Percentiles rank a stretch among this genome's conserved stretches.
These are phyloP conservation scores for Plasmopara viticola DNA, from an alignment of 352 stramenopile species.

Conservation along the genomic window DNA sequence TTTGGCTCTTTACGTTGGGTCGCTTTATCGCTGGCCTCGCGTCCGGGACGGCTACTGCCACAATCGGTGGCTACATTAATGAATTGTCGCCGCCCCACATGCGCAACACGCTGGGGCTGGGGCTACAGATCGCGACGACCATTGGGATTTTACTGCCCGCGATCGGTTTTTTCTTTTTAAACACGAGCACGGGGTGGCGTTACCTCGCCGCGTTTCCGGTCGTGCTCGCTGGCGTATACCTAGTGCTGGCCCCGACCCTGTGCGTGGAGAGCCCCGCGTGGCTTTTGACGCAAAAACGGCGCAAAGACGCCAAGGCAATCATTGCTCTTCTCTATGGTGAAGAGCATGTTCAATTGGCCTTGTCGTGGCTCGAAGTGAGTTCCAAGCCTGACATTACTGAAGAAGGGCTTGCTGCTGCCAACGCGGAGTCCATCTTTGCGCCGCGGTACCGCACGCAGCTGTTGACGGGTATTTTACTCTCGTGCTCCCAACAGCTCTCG, in stretches of 20 bases:
- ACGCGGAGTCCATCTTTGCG: constrained; percentile 33
- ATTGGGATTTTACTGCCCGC: constrained; percentile 27
- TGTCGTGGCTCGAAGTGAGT: constrained; percentile 27
- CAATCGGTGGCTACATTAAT: constrained; percentile 1
- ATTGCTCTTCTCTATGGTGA: constrained; percentile 30
- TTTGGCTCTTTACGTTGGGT: not conserved
- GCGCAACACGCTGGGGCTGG: constrained; percentile 32
- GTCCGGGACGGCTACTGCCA: not conserved
- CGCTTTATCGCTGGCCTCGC: not conserved
- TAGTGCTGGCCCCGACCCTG: constrained; percentile 14
- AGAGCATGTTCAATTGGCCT: constrained; percentile 21
- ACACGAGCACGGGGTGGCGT: constrained; percentile 20
- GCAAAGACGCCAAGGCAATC: constrained; percentile 17
- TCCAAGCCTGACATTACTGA: constrained; percentile 3
- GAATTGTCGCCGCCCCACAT: constrained; percentile 18
- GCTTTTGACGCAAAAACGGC: constrained; percentile 37
- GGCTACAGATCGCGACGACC: constrained; percentile 38
- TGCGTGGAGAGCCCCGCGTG: constrained; percentile 26
- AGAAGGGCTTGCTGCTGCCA: constrained; percentile 11
- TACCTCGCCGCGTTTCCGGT: constrained; percentile 18
- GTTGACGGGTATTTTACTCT: constrained; percentile 42
- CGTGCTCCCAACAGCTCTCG: constrained; percentile 19
- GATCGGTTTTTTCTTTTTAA: constrained; percentile 20
- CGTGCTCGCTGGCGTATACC: constrained; percentile 11
- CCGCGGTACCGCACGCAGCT: constrained; percentile 36